Base-by-base conservation (phyloP, 164 flowering plant species). In the Liquidambar formosana region DNA sequence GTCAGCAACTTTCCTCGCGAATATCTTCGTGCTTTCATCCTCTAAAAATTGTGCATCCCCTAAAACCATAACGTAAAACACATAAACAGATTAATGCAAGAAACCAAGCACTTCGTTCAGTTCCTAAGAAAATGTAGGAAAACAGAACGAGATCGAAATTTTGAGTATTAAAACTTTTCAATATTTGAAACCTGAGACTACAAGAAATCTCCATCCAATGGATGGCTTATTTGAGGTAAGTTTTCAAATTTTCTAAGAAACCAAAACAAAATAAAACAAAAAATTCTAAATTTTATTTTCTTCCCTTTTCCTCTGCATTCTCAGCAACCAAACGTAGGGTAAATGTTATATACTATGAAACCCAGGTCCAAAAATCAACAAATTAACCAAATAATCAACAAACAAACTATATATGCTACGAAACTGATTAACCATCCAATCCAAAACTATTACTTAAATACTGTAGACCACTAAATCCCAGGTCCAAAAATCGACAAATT, bases 1-100 rank as follows among this genome's bases (percentile, higher is more conserved):
- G 14, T 95, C 97, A 22, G 96, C 99, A 49, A 95, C 98, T 79
- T 81, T 88, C 54, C 83, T 80, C 4, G 95, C 92, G 72, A 80
- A 77, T 67, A 77, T 74, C 83, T 79, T 85, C 2, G 96, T 84
- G 75, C 78, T 87, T 63, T 87, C 87, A 75, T 89, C 94, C 67
- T 91, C 93, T 12, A 81, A 63, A 77, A 84, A 89, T 11, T 81
- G 70, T 3, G 79, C 61, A 76, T 87, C 92, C 52, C 87, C 96
- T 86, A 61, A 23, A 10, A 63, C 21, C 54, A 56, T 52, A 64
- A 38, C n/a, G 61, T 25, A 22, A 46, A 65, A 48, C 38, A 60
- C 4, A 52, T 27, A 26, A 23, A 4, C 59, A 58, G 15, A 18
- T 18, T 25, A 60, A 60, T 27, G 28, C 61, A 58, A 5, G 38